Evolutionary conservation across 2,329 filamentous ascomycete species (phyloP), one percentile per base, ranked within the genome.

Genomic region (Thermothelomyces thermophilus): DNA sequence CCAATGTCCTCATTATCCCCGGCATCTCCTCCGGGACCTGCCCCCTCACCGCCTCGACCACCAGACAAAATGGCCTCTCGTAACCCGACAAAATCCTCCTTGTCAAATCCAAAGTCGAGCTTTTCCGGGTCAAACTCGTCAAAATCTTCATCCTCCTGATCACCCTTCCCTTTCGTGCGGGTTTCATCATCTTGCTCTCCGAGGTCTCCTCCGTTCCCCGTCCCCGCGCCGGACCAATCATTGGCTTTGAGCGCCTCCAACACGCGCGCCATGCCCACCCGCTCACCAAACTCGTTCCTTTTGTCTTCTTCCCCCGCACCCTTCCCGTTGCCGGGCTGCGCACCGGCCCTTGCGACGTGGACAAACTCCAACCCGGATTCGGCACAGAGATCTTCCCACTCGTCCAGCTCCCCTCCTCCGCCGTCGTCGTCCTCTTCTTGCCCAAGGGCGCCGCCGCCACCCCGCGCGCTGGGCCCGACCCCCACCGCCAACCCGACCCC

Each of bases 161-260:
- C 61, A 9, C n/a, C 19, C 10, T 60, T 53, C 31, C 9, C 33
- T n/a, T n/a, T n/a, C n/a, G n/a, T n/a, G n/a, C n/a, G n/a, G n/a
- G n/a, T n/a, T n/a, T n/a, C n/a, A n/a, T n/a, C n/a, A n/a, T n/a
- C 20, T 24, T 39, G 60, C 44, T 35, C 59, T 66, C 39, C 69
- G 56, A 9, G 24, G 5, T 26, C 14, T 67, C 40, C 40, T 31
- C 64, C 2, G 61, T 66, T 28, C 68, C 41, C 53, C 19, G 41
- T 47, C 8, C 39, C 60, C 2, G 37, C 53, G 3, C 56, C 46
- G 68, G 69, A 72, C 83, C 83, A 86, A 63, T 84, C 82, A 60
- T 84, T 86, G 14, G 80, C 71, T 60, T 85, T 75, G 13, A 86
- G 64, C 0, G 82, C 82, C 60, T 86, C 81, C 8, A 72, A 69